Evolutionary conservation across 2,329 filamentous ascomycete genomes (phyloP), one percentile per base, ranked within the genome.

Genomic region (Exophiala oligosperma): DNA sequence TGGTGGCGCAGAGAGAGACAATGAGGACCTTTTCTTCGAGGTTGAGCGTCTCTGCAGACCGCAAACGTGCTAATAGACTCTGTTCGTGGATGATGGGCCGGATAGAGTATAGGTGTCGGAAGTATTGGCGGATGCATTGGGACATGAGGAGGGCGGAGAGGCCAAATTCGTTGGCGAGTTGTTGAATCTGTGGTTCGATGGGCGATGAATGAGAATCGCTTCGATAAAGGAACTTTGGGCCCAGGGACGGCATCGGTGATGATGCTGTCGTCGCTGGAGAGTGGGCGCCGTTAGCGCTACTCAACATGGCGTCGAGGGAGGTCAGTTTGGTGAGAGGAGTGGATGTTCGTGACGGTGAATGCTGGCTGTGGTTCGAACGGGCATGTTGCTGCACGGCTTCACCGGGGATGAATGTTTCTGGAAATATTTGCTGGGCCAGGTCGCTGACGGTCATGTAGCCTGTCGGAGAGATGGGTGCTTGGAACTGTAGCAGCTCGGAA

Each of bases 91-190:
- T 61, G 21, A 66, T 62, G 14, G 65, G 65, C 5, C 60, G 59
- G 17, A 67, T 67, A 1, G 65, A 57, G 49, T 67, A 67, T 14
- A 67, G 46, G 44, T 66, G 64, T 50, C 56, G 47, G 41, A 67
- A 67, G 48, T 66, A 67, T 50, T 66, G 65, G 35, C 62, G 57
- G 32, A 67, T 57, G 47, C 65, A 67, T 40, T 66, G 65, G n/a
- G 62, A 65, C 60, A 67, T 63, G n/a, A 67, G 53, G 12, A 56
- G 56, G 3, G 59, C 57, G 29, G 65, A 67, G 51, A 67, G 49
- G 12, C 63, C 64, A 41, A 67, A 61, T 47, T 67, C 65, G 11
- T 59, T 49, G 17, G 64, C 64, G 4, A 67, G 54, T 17, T 41
- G 41, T 40, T 63, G 59, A 24, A 66, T 52, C 32, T 60, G 60